These are phyloP conservation scores for Boletus pseudopeckii DNA, from an alignment of 768 basidiomycete species.

Conservation along the genomic window DNA sequence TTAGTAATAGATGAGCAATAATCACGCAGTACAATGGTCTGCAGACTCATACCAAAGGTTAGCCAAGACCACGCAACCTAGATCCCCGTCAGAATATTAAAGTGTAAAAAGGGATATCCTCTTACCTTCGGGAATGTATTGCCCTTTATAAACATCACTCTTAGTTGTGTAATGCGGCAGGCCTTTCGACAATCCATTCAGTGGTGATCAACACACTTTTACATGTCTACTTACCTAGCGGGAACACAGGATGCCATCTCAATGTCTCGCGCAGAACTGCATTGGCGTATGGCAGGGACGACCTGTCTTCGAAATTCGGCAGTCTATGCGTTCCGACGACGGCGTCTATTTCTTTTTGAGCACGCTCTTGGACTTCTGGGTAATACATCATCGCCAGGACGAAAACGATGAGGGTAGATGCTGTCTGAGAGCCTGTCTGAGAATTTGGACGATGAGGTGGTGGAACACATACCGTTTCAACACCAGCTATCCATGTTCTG, in stretches of 20 bases:
- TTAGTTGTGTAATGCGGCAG: slow-evolving; percentile 27
- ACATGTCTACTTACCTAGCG: slow-evolving; percentile 20
- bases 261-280: slow-evolving; percentile 36
- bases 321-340: slow-evolving; percentile 28
- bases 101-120: not conserved
- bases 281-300: slow-evolving; percentile 30
- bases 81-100: slow-evolving; percentile 10
- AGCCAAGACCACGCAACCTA: slow-evolving; percentile 30
- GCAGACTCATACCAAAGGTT: slow-evolving; percentile 25
- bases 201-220: not conserved
- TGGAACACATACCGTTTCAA: slow-evolving; percentile 26
- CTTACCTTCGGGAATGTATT: slow-evolving; percentile 27
- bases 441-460: not conserved
- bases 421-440: slow-evolving; percentile 22
- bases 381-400: slow-evolving; percentile 34
- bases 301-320: slow-evolving; percentile 26
- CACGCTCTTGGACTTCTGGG: slow-evolving; percentile 34
- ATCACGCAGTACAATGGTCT: not conserved
- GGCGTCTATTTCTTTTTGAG: slow-evolving; percentile 34
- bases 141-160: slow-evolving; percentile 26
- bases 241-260: slow-evolving; percentile 34
- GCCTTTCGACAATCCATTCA: slow-evolving; percentile 14
- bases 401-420: slow-evolving; percentile 32
- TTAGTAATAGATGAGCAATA: slow-evolving; percentile 10
- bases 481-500: slow-evolving; percentile 19